Evolutionary conservation across 73 alveolate species (phyloP), one percentile per base, ranked within the genome.

Genomic region (Diophrys appendiculata): DNA sequence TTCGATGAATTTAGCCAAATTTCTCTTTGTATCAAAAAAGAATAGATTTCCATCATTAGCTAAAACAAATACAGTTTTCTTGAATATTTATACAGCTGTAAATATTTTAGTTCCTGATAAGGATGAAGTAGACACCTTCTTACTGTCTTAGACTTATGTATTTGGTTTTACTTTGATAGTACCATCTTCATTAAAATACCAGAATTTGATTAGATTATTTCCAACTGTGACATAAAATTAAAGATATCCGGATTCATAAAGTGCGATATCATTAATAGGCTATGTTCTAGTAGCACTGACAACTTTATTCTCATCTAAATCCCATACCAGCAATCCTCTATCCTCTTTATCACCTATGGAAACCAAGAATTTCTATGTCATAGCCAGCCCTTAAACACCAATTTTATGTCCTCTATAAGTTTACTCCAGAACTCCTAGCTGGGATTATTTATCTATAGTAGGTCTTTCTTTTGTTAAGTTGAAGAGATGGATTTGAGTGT

Each of bases 321-420:
- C 75, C 75, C 75, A 67, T 22, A 67, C 53, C 24, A 67, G 24
- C 24, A 67, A 54, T 3, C 75, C 75, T 67, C 53, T 23, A 24
- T 67, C 75, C 2, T 67, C 31, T 14, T 25, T 23, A 28, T 67
- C 75, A 3, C 75, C 75, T 23, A 67, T 25, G 18, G 75, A 67
- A 24, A 67, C 54, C 3, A 67, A 23, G 53, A 26, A 31, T 28
- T 54, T 67, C 3, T 28, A 25, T 43, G 60, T 11, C n/a, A 43
- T 18, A 18, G 18, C n/a, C 60, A 43, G 60, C 5, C 60, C 60
- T 43, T 43, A 18, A 43, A 43, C 60, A 43, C 60, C 60, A 11
- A 43, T 43, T 18, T 43, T 43, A 18, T 43, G 60, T 5, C 60
- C 60, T 43, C 18, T 43, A 43, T 43, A 43, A 18, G 60, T 43